Evolutionary conservation across 2,329 filamentous ascomycete species (phyloP), one percentile per base, ranked within the genome.

Genomic region (Periconia sp.): DNA sequence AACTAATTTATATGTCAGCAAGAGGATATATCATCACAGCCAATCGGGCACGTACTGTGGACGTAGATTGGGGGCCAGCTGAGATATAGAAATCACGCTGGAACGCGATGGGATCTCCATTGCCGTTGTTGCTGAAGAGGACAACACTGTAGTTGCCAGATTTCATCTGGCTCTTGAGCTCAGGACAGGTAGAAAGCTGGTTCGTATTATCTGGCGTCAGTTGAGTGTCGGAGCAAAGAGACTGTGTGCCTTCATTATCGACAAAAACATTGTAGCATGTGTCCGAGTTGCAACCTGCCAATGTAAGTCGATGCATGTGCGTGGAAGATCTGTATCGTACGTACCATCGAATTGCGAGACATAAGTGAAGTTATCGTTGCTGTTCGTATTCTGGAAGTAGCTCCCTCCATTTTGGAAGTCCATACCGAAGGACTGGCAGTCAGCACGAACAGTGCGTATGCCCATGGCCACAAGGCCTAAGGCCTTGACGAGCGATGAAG

Each of bases 321-420:
- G 23, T 27, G 7, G 31, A 10, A 10, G 27, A 33, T 18, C 11
- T 3, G 33, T 3, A 42, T 27, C 9, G 19, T 20, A 41, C 11
- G 2, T 54, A 62, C 73, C 69, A 19, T 67, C 61, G 50, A 76
- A 77, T 44, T 75, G 61, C n/a, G 70, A 68, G 6, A 75, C 69
- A 31, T 74, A 75, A 2, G 75, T 76, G 57, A 77, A 77, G 10
- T 61, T 61, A 7, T 71, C 71, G n/a, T 57, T 61, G 0, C 74
- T 76, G n/a, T 67, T 56, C 13, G 60, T 63, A 55, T 77, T 76
- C 55, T 77, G 75, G 56, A 76, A 77, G 59, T 76, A 77, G 11
- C 56, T 60, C 9, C 71, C 72, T n/a, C 66, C 66, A 48, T 67
- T 60, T 51, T 74, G 68, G 51, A 76, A 77, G 56, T 77, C 75